Percentiles rank a stretch among this genome's conserved stretches.
Evolutionary conservation across 2,329 filamentous ascomycete genomes (phyloP).

Genomic region (Pseudogymnoascus sp.): DNA sequence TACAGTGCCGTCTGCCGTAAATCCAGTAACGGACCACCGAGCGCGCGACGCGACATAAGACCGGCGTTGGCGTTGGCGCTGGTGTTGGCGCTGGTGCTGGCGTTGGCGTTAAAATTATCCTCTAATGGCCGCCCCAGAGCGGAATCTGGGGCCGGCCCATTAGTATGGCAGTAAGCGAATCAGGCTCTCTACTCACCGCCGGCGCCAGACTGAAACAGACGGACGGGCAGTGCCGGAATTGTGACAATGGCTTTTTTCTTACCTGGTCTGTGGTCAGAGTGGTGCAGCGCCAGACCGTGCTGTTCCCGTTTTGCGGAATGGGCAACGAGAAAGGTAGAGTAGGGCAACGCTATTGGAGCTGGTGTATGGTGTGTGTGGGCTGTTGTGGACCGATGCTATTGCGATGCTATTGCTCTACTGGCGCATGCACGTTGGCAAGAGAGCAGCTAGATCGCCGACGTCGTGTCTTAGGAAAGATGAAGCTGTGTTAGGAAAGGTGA

Average conservation of each 20-base stretch:
- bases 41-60: neutral
- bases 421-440: neutral
- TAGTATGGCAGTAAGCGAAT: neutral
- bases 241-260: neutral
- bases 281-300: slow-evolving; percentile 1
- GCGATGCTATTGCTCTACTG: neutral
- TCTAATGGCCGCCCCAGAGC: neutral
- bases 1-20: neutral
- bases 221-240: slow-evolving; percentile 3
- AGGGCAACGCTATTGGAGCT: neutral
- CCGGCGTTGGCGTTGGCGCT: neutral
- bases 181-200: neutral
- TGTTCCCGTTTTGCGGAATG: slow-evolving; percentile 2
- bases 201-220: neutral
- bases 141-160: slow-evolving; percentile 6
- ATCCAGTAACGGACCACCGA: neutral
- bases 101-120: neutral
- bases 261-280: neutral
- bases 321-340: neutral
- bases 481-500: neutral
- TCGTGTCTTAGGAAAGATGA: neutral
- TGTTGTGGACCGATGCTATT: neutral
- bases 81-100: neutral
- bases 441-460: slow-evolving; percentile 2
- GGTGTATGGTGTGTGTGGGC: neutral